A percentile compares a stretch with the other conserved stretches of the same genome.
phyloP scores from a whole-genome alignment of 2,329 filamentous ascomycete species.

The Fusarium robinianum region DNA sequence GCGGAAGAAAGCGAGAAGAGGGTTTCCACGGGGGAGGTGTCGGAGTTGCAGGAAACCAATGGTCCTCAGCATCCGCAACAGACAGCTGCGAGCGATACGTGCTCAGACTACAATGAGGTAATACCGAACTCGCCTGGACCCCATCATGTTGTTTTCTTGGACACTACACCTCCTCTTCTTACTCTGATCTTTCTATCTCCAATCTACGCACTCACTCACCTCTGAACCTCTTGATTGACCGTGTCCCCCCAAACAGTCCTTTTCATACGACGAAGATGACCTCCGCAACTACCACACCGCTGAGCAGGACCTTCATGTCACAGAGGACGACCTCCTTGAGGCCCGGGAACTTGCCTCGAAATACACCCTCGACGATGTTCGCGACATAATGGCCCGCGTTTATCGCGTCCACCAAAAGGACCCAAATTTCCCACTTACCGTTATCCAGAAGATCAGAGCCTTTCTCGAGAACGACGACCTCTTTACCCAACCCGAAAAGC shows the following conservation, averaged over 20 bases:
- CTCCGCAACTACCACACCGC: conserved; percentile 38
- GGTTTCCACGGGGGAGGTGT: conserved; percentile 22
- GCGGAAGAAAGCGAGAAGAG: conserved; percentile 39
- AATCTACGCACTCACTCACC: no score
- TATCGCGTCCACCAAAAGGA: conserved; percentile 49
- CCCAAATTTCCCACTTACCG: conserved; percentile 48
- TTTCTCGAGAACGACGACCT: conserved; percentile 52
- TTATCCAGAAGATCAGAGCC: conserved; percentile 47
- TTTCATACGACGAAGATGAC: conserved; percentile 47
- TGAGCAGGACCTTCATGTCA: conserved; percentile 50
- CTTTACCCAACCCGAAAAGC: conserved; percentile 50
- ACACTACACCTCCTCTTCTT: no score
- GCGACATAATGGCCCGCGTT: conserved; percentile 48
- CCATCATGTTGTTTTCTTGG: no score
- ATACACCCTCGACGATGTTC: conserved; percentile 49
- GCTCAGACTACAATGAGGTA: conserved; percentile 37
- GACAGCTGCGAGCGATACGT: conserved; percentile 23
- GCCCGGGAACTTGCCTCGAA: conserved; percentile 50
- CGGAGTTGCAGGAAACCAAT: conserved; percentile 24
- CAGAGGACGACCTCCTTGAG: conserved; percentile 52
- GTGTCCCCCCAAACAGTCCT: conserved; percentile 35
- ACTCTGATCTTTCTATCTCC: no score
- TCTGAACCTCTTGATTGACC: conserved; percentile 2
- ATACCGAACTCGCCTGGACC: conserved; percentile 2
- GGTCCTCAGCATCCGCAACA: conserved; percentile 23